Base-by-base conservation (phyloP, 1,284 basidiomycete species). In the Singerocomus inundabilis region DNA sequence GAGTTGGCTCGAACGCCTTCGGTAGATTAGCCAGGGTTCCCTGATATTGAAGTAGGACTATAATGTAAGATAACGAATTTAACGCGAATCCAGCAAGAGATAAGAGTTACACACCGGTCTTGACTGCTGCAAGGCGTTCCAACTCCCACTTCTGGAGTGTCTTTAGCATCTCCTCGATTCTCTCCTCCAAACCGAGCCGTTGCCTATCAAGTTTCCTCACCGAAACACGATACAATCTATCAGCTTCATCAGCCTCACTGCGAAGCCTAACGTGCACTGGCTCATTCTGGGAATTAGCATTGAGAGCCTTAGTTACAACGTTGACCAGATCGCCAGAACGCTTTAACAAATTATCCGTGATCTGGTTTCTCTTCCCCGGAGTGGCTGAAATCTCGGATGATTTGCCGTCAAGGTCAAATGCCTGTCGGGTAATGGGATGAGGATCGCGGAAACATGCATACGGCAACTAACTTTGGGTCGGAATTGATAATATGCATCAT, bases 31-130 rank as follows among this genome's bases (percentile, higher is more conserved):
- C 72, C 25, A 94, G 66, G 2, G 87, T 88, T 42, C 82, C 83
- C 59, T 94, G 88, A 64, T 90, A 95, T 67, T 93, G 89, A 44
- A 87, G 78, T 35, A 95, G 74, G 2, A 91, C 90, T 87, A 54
- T 18, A 56, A n/a, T 26, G 16, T 10, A 37, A 5, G 11, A 32
- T 11, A 49, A 39, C 9, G 2, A 15, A 6, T 29, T 52, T 5
- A 26, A 33, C 16, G 33, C 28, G 24, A 51, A 54, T 24, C 18
- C 46, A 13, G 24, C 21, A 42, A 44, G 34, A 1, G 3, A 31
- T 38, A 44, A 9, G 8, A 64, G 72, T 44, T 55, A 86, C 64
- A 24, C 33, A 66, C 88, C 87, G 3, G 88, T 88, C 75, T 92
- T 92, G 52, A 95, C 81, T 12, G 90, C 88, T 28, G 82, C 73